Evolutionary conservation across 2,329 filamentous ascomycete species (phyloP), one percentile per base, ranked within the genome.

Genomic region (Xylariales sp.): DNA sequence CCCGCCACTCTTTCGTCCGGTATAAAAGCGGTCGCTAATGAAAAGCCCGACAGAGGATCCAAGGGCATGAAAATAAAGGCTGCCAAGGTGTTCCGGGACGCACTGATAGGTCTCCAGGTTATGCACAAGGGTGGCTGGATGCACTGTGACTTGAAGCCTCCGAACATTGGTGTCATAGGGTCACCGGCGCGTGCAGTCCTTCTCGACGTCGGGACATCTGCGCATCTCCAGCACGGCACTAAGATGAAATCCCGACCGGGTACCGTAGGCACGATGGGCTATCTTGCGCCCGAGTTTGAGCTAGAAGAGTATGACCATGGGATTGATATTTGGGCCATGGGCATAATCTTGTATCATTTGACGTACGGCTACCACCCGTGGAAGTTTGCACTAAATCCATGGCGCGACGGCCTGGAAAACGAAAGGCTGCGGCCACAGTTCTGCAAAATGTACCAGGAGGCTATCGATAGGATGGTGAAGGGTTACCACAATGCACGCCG

Each of bases 91-190:
- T 55, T 54, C n/a, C 49, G 41, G 2, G 12, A 9, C n/a, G 49
- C 59, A 18, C 32, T 62, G 1, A 2, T 41, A 16, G 60, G 32
- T 41, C 14, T 63, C 9, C 5, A 56, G 16, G 18, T 23, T 1
- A 39, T 63, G 45, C 60, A 63, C 32, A 8, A 56, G 4, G 18
- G n/a, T 1, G 32, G 52, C 52, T 56, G 60, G 60, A 2, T 50
- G 5, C 60, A 63, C 34, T 9, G 18, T 10, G 43, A 63, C 52
- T 23, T 63, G 3, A 63, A 63, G 52, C 60, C 60, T 3, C 1
- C 8, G 10, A 63, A 63, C 9, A 63, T 63, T 43, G 60, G 60
- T 5, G 14, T 63, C 18, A 16, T 28, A 8, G 50, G 50, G 5
- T 18, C 9, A 10, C n/a, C 60, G 18, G 0, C 1, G 14, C 52